Evolutionary conservation across 352 stramenopile species (phyloP), one percentile per base, ranked within the genome.

Genomic region (Globisporangium nunn): DNA sequence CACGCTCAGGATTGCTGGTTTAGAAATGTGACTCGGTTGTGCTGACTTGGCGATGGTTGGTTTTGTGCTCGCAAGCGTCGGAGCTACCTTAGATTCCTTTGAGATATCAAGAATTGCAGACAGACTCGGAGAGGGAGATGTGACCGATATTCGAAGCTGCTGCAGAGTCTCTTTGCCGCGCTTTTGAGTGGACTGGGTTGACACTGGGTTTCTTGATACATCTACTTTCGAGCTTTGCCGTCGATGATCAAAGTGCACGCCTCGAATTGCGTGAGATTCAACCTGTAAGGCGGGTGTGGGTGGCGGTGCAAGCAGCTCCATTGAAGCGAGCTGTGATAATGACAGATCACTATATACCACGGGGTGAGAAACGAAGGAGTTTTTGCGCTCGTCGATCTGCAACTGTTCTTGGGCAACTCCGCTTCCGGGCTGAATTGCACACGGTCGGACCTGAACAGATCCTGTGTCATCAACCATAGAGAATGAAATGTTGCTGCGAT

Each of bases 61-160:
- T 2, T n/a, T 23, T 40, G 15, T 18, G 6, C 29, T 29, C 10
- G 15, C 50, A 4, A 7, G 30, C n/a, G 44, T 29, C 2, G 1
- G 15, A 40, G 6, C 1, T 41, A 23, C 7, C 31, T 12, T 46
- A 15, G 12, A 0, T 29, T 4, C 14, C 11, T 18, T 33, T 8
- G 57, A 43, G 1, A 52, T 6, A 12, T 50, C 43, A 1, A 63
- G 44, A n/a, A 63, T 63, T 28, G 57, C n/a, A 58, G 50, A 40
- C 3, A 63, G 35, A 39, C 57, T 63, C 17, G 58, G 10, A 10
- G 33, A 2, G 17, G 43, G 0, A 14, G 43, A 12, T 0, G 43
- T 8, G 4, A 3, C n/a, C 6, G 15, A 23, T 14, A 14, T 47
- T 23, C 15, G 15, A 17, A 18, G 33, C 5, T 10, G 33, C 8